Base-by-base conservation (phyloP, 805 yeast genomes). In the Kuraishia ogatae region DNA sequence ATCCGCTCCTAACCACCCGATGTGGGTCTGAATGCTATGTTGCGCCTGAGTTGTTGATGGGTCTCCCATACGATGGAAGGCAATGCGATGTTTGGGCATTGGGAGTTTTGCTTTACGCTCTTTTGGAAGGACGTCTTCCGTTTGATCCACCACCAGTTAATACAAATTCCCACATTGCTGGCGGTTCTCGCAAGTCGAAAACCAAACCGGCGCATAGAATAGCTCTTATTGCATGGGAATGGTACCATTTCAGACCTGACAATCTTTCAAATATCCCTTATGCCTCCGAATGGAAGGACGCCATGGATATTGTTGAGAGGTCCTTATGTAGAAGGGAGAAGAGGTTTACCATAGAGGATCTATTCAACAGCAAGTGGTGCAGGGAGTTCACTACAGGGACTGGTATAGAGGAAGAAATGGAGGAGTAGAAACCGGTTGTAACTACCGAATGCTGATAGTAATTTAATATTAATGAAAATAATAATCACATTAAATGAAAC, bases 11-110 rank as follows among this genome's bases (percentile, higher is more conserved):
- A 24, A 79, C 88, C 2, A 93, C 98, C 1, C 72, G 98, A 58
- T 94, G 99, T 68, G 99, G 99, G 0, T 89, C 97, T 1, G 97
- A 89, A 59, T 99, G 94, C 66, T 94, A 94, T 63, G 96, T 94
- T 6, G 86, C 97, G 0, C 99, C 99, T 0, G 99, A 94, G 65
- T 71, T 94, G 23, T 72, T 94, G 46, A 81, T 94, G 82, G 98
- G 98, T 1, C 76, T 89, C 55, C 86, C 90, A 6, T 94, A 94
- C 65, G 93, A 93, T 63, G 99, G 99, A 13, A 79, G 87, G 53
- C 83, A 89, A 59, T 86, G 94, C 52, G 99, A 94, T 67, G 76
- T 92, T 20, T 94, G 99, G 99, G 89, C 97, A 1, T 68, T 92
- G 10, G 99, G 99, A 1, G 98, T 94, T 2, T 73, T 92, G n/a